A percentile compares a stretch with the other conserved stretches of the same genome.
These are phyloP conservation scores for Nigrospora sphaerica DNA, from an alignment of 2,329 filamentous ascomycete species.

Conservation along the genomic window DNA sequence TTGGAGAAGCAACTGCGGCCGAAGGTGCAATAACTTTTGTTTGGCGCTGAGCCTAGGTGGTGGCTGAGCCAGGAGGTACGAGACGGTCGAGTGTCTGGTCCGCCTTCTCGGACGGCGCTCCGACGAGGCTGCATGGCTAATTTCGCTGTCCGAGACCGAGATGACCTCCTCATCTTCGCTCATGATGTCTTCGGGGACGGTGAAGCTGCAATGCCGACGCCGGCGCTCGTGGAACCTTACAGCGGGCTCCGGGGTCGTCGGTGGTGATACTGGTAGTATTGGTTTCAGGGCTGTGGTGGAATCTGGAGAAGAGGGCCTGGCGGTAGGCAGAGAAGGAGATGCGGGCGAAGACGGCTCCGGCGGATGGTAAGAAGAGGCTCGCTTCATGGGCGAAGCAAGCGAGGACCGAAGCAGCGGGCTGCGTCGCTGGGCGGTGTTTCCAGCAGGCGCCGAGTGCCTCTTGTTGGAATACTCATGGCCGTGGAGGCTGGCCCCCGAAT, in stretches of 20 bases:
- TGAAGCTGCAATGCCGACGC: constrained; percentile 12
- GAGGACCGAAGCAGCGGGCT: constrained; percentile 20
- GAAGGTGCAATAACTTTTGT: constrained; percentile 59
- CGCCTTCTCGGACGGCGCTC: constrained; percentile 33
- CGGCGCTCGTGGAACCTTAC: constrained; percentile 15
- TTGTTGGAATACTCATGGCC: constrained; percentile 49
- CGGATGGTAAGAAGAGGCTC: constrained; percentile 10
- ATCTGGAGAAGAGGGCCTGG: neutral
- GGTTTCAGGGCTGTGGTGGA: neutral
- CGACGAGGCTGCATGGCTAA: constrained; percentile 30
- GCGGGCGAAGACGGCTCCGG: constrained; percentile 6
- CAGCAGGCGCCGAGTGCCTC: constrained; percentile 23
- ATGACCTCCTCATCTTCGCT: constrained; percentile 43
- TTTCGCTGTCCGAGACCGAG: constrained; percentile 39
- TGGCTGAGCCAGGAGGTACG: constrained; percentile 62
- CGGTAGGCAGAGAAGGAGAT: neutral
- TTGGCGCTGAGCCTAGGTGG: constrained; percentile 50
- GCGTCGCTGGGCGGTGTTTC: constrained; percentile 16
- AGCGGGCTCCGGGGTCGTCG: constrained; percentile 7
- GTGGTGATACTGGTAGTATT: constrained; percentile 2
- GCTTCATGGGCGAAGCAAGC: constrained; percentile 15
- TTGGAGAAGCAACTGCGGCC: constrained; percentile 64
- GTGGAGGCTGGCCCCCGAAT: constrained; percentile 51
- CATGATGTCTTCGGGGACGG: constrained; percentile 17
- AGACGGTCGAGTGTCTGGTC: constrained; percentile 48